Percentiles rank a stretch among this genome's conserved stretches.
These are phyloP conservation scores for Gaeumannomyces sp. DNA, from an alignment of 2,329 filamentous ascomycete genomes.

Conservation along the genomic window DNA sequence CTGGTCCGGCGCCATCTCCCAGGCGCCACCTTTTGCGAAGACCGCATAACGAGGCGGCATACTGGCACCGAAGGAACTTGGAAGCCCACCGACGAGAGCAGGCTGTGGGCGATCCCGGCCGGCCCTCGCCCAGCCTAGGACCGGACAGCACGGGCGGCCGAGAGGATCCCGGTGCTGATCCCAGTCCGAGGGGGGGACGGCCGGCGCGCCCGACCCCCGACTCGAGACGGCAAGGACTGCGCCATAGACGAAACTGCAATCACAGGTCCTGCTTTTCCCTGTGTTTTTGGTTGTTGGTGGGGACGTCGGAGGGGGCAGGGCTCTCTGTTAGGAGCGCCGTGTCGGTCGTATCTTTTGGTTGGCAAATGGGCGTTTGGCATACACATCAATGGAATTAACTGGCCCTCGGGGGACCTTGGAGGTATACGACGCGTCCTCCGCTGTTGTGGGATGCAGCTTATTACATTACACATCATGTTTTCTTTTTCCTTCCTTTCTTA, in stretches of 20 bases:
- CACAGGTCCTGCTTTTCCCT: no score
- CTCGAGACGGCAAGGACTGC: no score
- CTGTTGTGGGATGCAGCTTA: background rate
- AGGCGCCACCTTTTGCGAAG: no score
- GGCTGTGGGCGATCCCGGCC: background rate
- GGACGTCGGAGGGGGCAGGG: no score
- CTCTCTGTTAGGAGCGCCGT: background rate
- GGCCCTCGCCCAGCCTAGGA: no score
- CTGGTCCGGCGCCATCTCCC: no score
- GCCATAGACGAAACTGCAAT: no score
- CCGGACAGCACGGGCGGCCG: no score
- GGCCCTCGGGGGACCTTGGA: background rate
- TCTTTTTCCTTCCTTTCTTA: background rate
- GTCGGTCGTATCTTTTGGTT: background rate
- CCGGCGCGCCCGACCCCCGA: no score
- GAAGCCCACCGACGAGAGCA: background rate
- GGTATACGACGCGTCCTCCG: background rate
- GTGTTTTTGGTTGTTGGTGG: no score
- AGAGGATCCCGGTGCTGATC: no score
- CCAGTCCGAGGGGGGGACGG: no score
- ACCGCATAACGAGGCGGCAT: background rate
- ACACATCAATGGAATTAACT: background rate
- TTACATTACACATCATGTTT: background rate
- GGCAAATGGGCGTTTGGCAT: background rate
- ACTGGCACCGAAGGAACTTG: background rate